Evolutionary conservation across 1,284 basidiomycete genomes (phyloP).

Genomic region (Ceratobasidium sp.): DNA sequence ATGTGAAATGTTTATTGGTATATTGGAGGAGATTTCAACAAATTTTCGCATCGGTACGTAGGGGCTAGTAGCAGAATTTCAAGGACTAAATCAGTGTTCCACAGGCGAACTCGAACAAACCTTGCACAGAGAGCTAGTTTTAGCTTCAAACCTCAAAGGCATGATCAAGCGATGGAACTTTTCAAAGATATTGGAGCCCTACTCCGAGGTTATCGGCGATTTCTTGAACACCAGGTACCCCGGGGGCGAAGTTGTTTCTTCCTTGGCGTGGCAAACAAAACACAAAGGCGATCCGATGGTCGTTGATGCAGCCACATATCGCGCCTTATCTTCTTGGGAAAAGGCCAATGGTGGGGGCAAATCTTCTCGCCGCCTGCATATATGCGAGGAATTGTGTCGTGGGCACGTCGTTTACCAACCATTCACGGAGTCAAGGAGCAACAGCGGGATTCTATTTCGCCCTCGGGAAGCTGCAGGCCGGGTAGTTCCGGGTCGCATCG

Average conservation of each 20-base stretch:
- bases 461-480: not conserved
- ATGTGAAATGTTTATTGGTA: constrained; percentile 41
- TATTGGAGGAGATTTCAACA: constrained; percentile 19
- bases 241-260: not conserved
- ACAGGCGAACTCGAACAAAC: constrained; percentile 31
- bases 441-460: not conserved
- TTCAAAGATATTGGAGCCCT: not conserved
- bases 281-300: not conserved
- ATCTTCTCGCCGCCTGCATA: not conserved
- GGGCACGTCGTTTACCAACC: constrained; percentile 3
- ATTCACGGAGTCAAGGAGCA: constrained; percentile 3
- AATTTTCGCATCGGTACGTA: constrained; percentile 35
- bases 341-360: not conserved
- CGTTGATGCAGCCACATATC: no score
- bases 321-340: not conserved
- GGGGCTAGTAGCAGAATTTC: not conserved
- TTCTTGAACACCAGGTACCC: not conserved
- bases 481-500: not conserved
- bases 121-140: constrained; percentile 12
- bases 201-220: not conserved
- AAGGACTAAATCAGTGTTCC: not conserved
- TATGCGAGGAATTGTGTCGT: not conserved
- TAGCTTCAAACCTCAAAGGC: not conserved
- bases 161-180: not conserved
- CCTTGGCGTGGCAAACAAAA: not conserved